A percentile compares a stretch with the other conserved stretches of the same genome.
phyloP scores from a whole-genome alignment of 2,329 filamentous ascomycete species.

The Fusarium staphyleae region DNA sequence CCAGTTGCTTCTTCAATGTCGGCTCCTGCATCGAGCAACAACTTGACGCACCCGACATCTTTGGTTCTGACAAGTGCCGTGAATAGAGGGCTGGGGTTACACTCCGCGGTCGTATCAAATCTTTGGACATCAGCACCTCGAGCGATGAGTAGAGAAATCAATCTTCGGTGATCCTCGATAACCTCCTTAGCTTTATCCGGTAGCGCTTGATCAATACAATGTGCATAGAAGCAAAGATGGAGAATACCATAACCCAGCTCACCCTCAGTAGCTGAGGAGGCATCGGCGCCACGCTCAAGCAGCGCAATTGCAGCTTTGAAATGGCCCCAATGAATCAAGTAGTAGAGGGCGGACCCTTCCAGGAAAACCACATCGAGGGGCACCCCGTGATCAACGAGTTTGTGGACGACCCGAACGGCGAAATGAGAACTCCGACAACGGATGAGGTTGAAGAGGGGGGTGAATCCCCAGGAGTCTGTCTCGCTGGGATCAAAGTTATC shows the following conservation, averaged over 20 bases:
- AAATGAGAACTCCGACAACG: neutral
- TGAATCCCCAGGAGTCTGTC: neutral
- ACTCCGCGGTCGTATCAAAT: no score
- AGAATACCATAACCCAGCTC: no score
- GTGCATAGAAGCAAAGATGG: neutral
- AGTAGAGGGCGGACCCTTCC: neutral
- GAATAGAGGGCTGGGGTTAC: conserved; percentile 2
- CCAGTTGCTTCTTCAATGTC: neutral
- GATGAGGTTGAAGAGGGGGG: neutral
- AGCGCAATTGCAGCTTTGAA: conserved; percentile 3
- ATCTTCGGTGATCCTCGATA: neutral
- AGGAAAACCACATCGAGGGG: neutral
- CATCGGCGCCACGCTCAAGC: conserved; percentile 4
- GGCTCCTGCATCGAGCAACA: conserved; percentile 9
- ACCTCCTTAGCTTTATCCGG: neutral
- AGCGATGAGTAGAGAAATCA: neutral
- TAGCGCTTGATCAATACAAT: neutral
- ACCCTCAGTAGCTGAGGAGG: neutral
- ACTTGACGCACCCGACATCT: conserved; percentile 3
- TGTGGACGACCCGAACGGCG: neutral
- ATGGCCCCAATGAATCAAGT: neutral
- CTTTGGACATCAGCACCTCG: conserved; percentile 7
- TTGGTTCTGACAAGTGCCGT: neutral
- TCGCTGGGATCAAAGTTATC: neutral
- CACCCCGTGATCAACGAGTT: conserved; percentile 1